Evolutionary conservation across 768 basidiomycete species (phyloP), one percentile per base, ranked within the genome.

Genomic region (Trametes maxima): DNA sequence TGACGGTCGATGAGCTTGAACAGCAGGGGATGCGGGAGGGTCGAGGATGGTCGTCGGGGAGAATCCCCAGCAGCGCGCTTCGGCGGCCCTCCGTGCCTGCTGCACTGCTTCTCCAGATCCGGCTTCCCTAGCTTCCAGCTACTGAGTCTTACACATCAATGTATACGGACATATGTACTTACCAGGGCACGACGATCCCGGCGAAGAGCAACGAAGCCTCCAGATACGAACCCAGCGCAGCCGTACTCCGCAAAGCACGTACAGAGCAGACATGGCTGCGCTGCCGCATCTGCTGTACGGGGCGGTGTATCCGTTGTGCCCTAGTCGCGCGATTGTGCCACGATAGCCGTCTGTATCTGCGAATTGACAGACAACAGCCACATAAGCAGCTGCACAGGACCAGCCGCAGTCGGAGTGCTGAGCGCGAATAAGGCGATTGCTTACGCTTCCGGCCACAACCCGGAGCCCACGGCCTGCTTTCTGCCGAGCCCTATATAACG

Each of bases 401-500:
- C 19, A 22, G 48, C 55, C 44, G 56, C 55, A 48, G 55, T 42
- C 43, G 50, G 55, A 40, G 43, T 4, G 48, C 28, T 35, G 24
- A 43, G 56, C 21, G 56, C 48, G 33, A 33, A 46, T 51, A 55
- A 14, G 42, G 42, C 25, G 40, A 50, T 54, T 60, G 59, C 59
- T 54, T 49, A 54, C 51, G 39, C 37, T 49, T 54, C 52, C 51
- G 52, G 48, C 22, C 42, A 50, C 47, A 42, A 43, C 39, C 56
- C 61, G 45, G 56, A 54, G 55, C 33, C 54, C 52, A 62, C 60
- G 60, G 60, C 54, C 49, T 57, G 50, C 55, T 39, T 40, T 36
- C 45, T 53, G 50, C 61, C 55, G 54, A 57, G 28, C 40, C 40
- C n/a, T 63, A 63, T 62, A 60, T 62, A 61, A 63, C 50, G 48